These are phyloP conservation scores for Alternaria angustiovoidea DNA, from an alignment of 2,329 filamentous ascomycete species.

Conservation along the genomic window DNA sequence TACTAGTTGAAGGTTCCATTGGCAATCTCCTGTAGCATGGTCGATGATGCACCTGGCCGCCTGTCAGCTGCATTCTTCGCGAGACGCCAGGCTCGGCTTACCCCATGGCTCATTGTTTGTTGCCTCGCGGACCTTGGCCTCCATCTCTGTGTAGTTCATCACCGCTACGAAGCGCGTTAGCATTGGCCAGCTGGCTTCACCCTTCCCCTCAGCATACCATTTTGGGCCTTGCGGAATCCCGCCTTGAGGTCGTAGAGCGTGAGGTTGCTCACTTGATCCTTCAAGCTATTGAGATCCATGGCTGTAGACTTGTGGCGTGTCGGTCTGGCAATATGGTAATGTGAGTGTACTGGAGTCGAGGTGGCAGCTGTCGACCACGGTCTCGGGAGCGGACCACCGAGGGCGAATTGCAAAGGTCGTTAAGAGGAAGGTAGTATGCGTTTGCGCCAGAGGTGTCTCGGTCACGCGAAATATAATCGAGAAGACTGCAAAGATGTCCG, in stretches of 20 bases:
- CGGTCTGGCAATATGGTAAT: constrained; percentile 1
- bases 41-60: constrained; percentile 72
- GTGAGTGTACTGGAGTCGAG: constrained; percentile 11
- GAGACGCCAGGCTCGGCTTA: constrained; percentile 64
- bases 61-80: constrained; percentile 20
- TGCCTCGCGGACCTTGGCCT: constrained; percentile 84
- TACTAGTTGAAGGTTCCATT: constrained; percentile 99
- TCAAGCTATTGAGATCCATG: constrained; percentile 88
- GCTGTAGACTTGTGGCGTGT: constrained; percentile 37
- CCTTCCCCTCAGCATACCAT: constrained; percentile 69
- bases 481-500: not conserved
- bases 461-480: not conserved
- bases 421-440: not conserved
- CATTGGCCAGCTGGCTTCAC: constrained; percentile 28
- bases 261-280: constrained; percentile 88
- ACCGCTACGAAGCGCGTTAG: constrained; percentile 69
- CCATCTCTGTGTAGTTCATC: constrained; percentile 91
- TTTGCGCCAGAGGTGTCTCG: not conserved
- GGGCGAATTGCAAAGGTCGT: constrained; percentile 4
- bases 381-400: constrained; percentile 20
- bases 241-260: constrained; percentile 95
- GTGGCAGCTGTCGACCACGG: constrained; percentile 16
- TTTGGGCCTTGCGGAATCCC: constrained; percentile 92
- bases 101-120: constrained; percentile 99
- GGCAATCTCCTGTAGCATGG: constrained; percentile 96